Evolutionary conservation across 164 flowering plant species (phyloP), one percentile per base, ranked within the genome.

Genomic region (Protea cynaroides): DNA sequence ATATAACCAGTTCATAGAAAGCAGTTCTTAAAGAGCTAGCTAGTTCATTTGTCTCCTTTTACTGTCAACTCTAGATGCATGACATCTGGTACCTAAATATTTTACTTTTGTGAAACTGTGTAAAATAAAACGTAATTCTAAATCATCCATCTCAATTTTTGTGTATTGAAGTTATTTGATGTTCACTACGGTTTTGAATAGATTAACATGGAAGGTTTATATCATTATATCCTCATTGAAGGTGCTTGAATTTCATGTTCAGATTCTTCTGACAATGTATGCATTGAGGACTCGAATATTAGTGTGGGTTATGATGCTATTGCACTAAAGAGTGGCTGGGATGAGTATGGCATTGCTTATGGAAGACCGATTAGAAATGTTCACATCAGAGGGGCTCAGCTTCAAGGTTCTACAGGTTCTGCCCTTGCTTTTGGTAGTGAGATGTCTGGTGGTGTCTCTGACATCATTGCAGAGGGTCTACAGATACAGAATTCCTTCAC

Each of bases 361-460:
- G 81, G 76, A 12, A 78, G 62, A 69, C 87, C 97, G 9, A 78
- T 86, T 47, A 65, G 72, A 9, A 56, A 72, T 44, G 79, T 88
- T 25, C 84, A 77, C 51, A 75, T 88, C 59, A 69, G 71, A 24
- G 34, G 70, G n/a, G 77, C 78, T 7, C 25, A 58, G n/a, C 82
- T 84, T 19, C 76, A 75, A 56, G 73, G 88, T 19, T 53, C 73
- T 53, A 56, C 76, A 0, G 92, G 90, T 51, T 65, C 92, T 7
- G 86, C 77, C 11, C 56, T 89, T 21, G 84, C 90, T 25, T 68
- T 90, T 46, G 92, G 89, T 55, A 86, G 87, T 46, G 88, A 85
- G 71, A 88, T 83, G 88, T 90, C 97, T 2, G 97, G 97, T 60
- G 94, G 92, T 58, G 79, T 86, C 54, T 82, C 86, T 12, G 40